Base-by-base conservation (phyloP, 805 yeast species). In the Candida ovalis region DNA sequence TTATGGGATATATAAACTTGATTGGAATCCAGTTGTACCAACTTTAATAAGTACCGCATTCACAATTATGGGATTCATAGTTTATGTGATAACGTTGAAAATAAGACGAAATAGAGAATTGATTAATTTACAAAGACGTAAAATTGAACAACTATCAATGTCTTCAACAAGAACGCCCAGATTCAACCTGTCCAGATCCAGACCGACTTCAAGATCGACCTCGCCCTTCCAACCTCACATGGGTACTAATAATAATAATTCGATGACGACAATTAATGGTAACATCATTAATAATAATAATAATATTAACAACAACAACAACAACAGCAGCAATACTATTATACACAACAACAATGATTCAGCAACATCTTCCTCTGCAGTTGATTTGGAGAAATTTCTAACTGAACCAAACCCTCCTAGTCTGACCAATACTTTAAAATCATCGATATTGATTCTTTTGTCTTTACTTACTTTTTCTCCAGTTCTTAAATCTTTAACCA, bases 381-480 rank as follows among this genome's bases (percentile, higher is more conserved):
- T 40, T 23, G 57, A 61, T 27, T 44, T 63, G 2, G 67, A 62
- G 43, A 55, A 56, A 19, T 57, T 50, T 37, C 47, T 63, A 8
- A 48, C 48, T 13, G 61, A 61, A 48, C 60, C 64, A 12, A 52
- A 58, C 40, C 54, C 64, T 1, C 66, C 69, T 13, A 57, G 59
- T 40, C 47, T 63, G 25, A 51, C 66, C 24, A 57, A 55, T 42
- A 66, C 76, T 3, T 49, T 84, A 32, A 88, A 87, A 63, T 85
- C 95, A 1, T 78, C 88, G 2, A 49, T 80, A 2, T 68, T 94
- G 24, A 83, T 91, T 12, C 74, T 84, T 1, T 77, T 91, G 49
- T 78, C 87, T 3, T 70, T 91, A 37, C 70, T 89, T 38, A 82
- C 94, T 1, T 72, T 92, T 39, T 86, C 97, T 0, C 99, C 99